These are phyloP conservation scores for Lathyrus oleraceus DNA, from an alignment of 306 rosid genomes.

Conservation along the genomic window DNA sequence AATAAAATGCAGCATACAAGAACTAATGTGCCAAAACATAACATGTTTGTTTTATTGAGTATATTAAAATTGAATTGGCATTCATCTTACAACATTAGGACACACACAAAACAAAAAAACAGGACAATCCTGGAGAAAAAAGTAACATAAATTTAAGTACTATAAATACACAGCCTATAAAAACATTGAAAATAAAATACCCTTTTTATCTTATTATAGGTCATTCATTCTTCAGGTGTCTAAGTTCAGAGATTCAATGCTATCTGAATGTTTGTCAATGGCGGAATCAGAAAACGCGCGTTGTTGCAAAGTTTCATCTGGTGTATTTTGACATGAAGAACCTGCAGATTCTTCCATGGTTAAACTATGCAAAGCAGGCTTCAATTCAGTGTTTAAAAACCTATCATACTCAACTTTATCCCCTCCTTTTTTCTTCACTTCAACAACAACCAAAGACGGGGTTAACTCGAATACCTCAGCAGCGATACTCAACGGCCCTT, in stretches of 20 bases:
- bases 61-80: slow-evolving; percentile 31
- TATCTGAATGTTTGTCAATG: slow-evolving; percentile 32
- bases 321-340: slow-evolving; percentile 24
- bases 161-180: slow-evolving; percentile 34
- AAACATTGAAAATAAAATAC: background rate
- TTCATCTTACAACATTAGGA: slow-evolving; percentile 31
- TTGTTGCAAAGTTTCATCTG: background rate
- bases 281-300: slow-evolving; percentile 39
- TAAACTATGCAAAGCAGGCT: slow-evolving; percentile 53
- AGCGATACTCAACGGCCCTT: slow-evolving; percentile 54
- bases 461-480: slow-evolving; percentile 60
- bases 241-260: slow-evolving; percentile 26
- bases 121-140: slow-evolving; percentile 1
- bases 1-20: background rate
- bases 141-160: slow-evolving; percentile 14
- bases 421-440: slow-evolving; percentile 67
- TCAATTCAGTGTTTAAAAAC: slow-evolving; percentile 53
- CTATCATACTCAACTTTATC: slow-evolving; percentile 51
- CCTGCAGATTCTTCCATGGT: slow-evolving; percentile 36
- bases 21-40: slow-evolving; percentile 21
- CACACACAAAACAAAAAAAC: slow-evolving; percentile 17
- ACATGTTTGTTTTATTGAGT: slow-evolving; percentile 26
- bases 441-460: slow-evolving; percentile 62
- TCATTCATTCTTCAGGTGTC: slow-evolving; percentile 16
- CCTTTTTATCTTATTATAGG: slow-evolving; percentile 6